Conservation (phyloP, 2,329 filamentous ascomycete genomes). For the Alternaria sp. region DNA sequence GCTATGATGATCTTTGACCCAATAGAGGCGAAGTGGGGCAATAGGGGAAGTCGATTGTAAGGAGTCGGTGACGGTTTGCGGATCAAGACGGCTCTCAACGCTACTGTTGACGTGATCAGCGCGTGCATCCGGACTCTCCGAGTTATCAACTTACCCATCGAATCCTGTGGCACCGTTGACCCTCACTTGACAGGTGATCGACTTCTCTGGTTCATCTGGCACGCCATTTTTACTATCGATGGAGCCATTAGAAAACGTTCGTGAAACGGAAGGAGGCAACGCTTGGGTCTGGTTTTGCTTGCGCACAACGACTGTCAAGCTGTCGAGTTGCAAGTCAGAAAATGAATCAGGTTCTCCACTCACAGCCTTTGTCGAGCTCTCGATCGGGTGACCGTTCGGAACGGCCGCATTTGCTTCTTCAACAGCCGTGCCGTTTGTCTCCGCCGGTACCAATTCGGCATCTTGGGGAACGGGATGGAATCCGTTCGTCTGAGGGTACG, state of each 20-base stretch:
- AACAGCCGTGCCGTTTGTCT: constrained; percentile 33
- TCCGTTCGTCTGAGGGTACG: constrained; percentile 43
- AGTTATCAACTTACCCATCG: constrained; percentile 38
- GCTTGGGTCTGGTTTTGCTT: constrained; percentile 48
- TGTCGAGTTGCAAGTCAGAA: constrained; percentile 62
- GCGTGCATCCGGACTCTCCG: not conserved
- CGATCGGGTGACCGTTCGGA: constrained; percentile 39
- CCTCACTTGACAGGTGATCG: constrained; percentile 48
- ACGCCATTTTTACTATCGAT: constrained; percentile 62
- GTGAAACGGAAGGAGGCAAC: constrained; percentile 43
- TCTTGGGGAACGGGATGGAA: constrained; percentile 34
- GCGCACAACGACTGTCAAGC: constrained; percentile 63
- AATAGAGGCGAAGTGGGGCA: constrained; percentile 53
- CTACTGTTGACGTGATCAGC: constrained; percentile 35
- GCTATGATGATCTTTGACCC: constrained; percentile 60
- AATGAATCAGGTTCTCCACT: constrained; percentile 57
- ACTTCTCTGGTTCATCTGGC: constrained; percentile 58
- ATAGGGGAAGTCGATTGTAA: constrained; percentile 27
- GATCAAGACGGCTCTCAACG: constrained; percentile 31
- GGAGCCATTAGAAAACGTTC: constrained; percentile 65
- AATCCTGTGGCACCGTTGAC: constrained; percentile 48
- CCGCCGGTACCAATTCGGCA: constrained; percentile 15
- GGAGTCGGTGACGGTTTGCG: constrained; percentile 31
- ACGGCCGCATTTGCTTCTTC: constrained; percentile 36
- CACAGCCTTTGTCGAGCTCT: constrained; percentile 45